phyloP scores from a whole-genome alignment of 805 yeast genomes.

The Yamadazyma kitorensis region DNA sequence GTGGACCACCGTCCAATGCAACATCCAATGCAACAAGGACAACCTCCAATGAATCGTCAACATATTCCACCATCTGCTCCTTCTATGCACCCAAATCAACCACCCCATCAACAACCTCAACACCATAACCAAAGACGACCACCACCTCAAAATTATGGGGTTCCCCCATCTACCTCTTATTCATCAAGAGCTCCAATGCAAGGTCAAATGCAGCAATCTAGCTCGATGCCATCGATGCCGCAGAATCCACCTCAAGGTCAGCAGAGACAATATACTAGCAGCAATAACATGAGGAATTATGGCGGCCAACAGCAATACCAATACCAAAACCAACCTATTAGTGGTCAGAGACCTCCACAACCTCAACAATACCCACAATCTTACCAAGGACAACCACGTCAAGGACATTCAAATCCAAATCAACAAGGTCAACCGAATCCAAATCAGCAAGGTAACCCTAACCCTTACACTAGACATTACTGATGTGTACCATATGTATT shows the following conservation, averaged over 20 bases:
- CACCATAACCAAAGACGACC: conserved; percentile 1
- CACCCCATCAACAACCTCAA: conserved; percentile 10
- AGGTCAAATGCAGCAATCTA: conserved; percentile 16
- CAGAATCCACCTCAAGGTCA: conserved; percentile 2
- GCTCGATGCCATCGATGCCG: conserved; percentile 8
- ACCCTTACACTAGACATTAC: conserved; percentile 9
- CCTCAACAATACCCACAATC: conserved; percentile 3
- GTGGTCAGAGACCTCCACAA: not conserved
- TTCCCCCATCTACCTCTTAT: conserved; percentile 3
- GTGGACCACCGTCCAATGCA: conserved; percentile 1
- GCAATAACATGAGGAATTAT: conserved; percentile 11
- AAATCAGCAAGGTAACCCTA: conserved; percentile 13
- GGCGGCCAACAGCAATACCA: conserved; percentile 14
- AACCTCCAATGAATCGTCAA: conserved; percentile 2
- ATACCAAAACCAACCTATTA: conserved; percentile 10
- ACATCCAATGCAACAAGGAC: not conserved
- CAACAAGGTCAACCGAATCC: conserved; percentile 16
- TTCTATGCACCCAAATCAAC: conserved; percentile 5
- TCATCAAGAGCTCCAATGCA: conserved; percentile 8
- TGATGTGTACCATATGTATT: conserved; percentile 8
- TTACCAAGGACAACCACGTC: conserved; percentile 14
- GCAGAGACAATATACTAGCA: conserved; percentile 2
- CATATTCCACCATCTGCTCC: too few relatives aligned
- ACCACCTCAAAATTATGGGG: conserved; percentile 12
- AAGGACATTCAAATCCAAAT: conserved; percentile 11